These are phyloP conservation scores for Naganishia vishniacii DNA, from an alignment of 768 basidiomycete genomes.

Conservation along the genomic window DNA sequence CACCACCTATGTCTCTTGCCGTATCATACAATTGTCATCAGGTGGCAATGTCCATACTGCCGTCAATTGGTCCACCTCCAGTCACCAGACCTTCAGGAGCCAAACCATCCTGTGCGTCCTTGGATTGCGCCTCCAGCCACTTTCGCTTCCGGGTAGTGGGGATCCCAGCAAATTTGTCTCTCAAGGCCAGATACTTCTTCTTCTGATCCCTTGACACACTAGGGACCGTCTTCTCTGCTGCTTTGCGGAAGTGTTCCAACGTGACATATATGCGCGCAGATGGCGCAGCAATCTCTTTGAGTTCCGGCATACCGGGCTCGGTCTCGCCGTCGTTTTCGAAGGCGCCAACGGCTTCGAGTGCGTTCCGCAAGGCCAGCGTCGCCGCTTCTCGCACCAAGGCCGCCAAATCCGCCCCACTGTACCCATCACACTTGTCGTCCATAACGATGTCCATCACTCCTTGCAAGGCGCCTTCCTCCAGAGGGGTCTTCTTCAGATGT, in stretches of 20 bases:
- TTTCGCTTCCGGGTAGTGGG: slow-evolving; percentile 36
- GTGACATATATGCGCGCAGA: slow-evolving; percentile 53
- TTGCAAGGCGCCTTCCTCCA: slow-evolving; percentile 51
- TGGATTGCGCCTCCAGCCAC: background rate
- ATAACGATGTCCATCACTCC: slow-evolving; percentile 55
- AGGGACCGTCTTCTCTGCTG: slow-evolving; percentile 74
- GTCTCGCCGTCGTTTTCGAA: slow-evolving; percentile 53
- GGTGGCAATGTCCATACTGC: slow-evolving; percentile 1
- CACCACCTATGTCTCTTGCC: no score
- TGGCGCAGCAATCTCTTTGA: slow-evolving; percentile 12
- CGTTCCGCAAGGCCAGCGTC: slow-evolving; percentile 67
- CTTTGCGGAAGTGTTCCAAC: slow-evolving; percentile 64
- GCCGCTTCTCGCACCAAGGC: slow-evolving; percentile 84
- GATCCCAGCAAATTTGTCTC: slow-evolving; percentile 76
- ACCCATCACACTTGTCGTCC: slow-evolving; percentile 66
- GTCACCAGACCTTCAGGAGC: background rate
- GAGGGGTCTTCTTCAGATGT: slow-evolving; percentile 63
- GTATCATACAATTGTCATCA: background rate
- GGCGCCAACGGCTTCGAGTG: slow-evolving; percentile 57
- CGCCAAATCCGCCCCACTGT: slow-evolving; percentile 86
- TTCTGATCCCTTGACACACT: slow-evolving; percentile 78
- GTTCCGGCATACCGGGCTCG: slow-evolving; percentile 29
- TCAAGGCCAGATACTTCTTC: slow-evolving; percentile 70
- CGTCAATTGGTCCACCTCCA: background rate
- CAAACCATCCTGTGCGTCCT: background rate